These are phyloP conservation scores for Ophiocordyceps polyrhachis-furcata DNA, from an alignment of 2,329 filamentous ascomycete genomes.

Conservation along the genomic window DNA sequence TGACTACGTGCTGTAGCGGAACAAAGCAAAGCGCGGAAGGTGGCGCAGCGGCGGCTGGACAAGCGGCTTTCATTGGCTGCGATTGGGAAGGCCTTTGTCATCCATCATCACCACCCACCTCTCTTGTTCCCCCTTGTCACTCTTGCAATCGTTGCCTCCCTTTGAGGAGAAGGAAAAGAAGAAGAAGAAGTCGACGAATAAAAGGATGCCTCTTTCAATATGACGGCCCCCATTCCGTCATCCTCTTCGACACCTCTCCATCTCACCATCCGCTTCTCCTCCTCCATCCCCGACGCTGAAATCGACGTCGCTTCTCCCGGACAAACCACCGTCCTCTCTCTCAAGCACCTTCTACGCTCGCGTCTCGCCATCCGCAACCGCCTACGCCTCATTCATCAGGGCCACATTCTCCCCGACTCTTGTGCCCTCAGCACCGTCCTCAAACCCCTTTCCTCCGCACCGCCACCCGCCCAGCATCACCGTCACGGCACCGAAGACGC, in stretches of 20 bases:
- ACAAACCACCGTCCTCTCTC: slow-evolving; percentile 52
- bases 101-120: no score
- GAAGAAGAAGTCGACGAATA: no score
- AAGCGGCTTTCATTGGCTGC: background rate
- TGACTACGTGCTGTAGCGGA: background rate
- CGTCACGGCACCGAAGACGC: slow-evolving; percentile 6
- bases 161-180: background rate
- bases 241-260: slow-evolving; percentile 30
- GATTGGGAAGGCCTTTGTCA: no score
- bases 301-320: slow-evolving; percentile 54
- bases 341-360: slow-evolving; percentile 67
- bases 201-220: slow-evolving; percentile 3
- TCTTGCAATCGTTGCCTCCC: background rate
- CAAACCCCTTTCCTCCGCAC: slow-evolving; percentile 40
- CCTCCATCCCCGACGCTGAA: slow-evolving; percentile 63
- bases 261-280: slow-evolving; percentile 80
- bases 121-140: no score
- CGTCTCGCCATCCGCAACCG: slow-evolving; percentile 51
- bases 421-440: slow-evolving; percentile 51
- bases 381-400: slow-evolving; percentile 77
- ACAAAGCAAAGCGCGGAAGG: background rate
- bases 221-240: slow-evolving; percentile 5
- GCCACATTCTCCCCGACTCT: slow-evolving; percentile 64
- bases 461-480: slow-evolving; percentile 23
- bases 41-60: background rate